Evolutionary conservation across 2,329 filamentous ascomycete genomes (phyloP).

Genomic region (Cordyceps tenuipes): DNA sequence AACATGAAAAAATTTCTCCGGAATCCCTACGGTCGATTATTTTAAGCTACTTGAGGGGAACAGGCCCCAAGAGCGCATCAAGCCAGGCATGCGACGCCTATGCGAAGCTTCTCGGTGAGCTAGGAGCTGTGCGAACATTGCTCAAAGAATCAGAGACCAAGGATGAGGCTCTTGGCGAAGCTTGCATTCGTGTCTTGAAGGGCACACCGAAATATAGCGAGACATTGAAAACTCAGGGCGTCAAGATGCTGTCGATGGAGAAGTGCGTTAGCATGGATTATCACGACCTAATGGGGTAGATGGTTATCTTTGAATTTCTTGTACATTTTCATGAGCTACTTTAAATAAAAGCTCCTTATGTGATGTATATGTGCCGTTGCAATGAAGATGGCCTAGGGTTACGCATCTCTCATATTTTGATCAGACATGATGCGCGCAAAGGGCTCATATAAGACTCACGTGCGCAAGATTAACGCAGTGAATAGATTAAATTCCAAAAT

Average conservation of each 20-base stretch:
- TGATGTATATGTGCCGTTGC: background rate
- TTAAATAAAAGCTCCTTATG: no score
- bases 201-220: background rate
- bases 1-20: slow-evolving; percentile 15
- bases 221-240: slow-evolving; percentile 6
- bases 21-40: slow-evolving; percentile 20
- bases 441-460: no score
- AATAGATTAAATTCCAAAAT: background rate
- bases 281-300: slow-evolving; percentile 5
- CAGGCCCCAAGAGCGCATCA: background rate
- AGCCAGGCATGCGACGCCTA: slow-evolving; percentile 19
- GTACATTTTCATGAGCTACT: background rate
- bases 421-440: no score
- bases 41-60: slow-evolving; percentile 10
- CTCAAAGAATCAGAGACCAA: slow-evolving; percentile 21
- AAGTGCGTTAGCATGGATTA: slow-evolving; percentile 8
- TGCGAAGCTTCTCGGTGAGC: slow-evolving; percentile 21
- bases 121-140: slow-evolving; percentile 24
- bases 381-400: no score
- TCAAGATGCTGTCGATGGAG: background rate
- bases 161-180: background rate
- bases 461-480: no score
- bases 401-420: no score
- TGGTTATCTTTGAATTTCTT: background rate
- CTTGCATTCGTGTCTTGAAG: background rate